Conservation (phyloP, 768 basidiomycete genomes). For the Heimioporus sp. region DNA sequence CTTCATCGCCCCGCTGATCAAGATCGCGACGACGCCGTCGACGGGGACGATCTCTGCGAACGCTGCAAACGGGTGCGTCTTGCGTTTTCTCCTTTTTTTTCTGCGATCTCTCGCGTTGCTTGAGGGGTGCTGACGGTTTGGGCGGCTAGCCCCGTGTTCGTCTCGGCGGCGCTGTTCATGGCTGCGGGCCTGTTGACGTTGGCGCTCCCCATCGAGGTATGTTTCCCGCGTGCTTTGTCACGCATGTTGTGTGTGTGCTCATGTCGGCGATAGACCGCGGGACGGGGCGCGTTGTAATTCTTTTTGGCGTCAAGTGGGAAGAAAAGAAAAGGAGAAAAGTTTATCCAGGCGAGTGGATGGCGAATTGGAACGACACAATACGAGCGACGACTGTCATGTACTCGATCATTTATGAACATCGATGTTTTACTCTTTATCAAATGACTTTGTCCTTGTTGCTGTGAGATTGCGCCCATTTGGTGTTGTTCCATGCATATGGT, state of each 20-base stretch:
- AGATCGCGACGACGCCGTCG: constrained; percentile 41
- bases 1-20: constrained; percentile 48
- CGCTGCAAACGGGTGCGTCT: constrained; percentile 36
- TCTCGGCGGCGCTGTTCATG: constrained; percentile 46
- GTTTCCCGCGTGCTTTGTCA: neutral
- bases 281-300: constrained; percentile 18
- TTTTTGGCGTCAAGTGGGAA: no score
- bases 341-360: no score
- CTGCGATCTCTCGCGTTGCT: neutral
- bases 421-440: no score
- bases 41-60: constrained; percentile 29
- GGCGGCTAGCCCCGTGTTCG: constrained; percentile 41
- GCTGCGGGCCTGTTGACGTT: constrained; percentile 39
- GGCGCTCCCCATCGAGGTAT: constrained; percentile 48
- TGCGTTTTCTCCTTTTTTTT: no score
- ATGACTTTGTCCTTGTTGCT: no score
- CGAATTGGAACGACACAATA: no score
- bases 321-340: no score
- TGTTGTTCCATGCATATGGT: no score
- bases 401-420: no score
- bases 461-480: no score
- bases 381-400: no score
- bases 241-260: neutral
- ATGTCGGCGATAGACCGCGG: constrained; percentile 22
- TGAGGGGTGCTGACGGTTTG: neutral